Percentiles rank a stretch among this genome's conserved stretches.
Conservation (phyloP, 345 rosid species). For the Geranium brycei region DNA sequence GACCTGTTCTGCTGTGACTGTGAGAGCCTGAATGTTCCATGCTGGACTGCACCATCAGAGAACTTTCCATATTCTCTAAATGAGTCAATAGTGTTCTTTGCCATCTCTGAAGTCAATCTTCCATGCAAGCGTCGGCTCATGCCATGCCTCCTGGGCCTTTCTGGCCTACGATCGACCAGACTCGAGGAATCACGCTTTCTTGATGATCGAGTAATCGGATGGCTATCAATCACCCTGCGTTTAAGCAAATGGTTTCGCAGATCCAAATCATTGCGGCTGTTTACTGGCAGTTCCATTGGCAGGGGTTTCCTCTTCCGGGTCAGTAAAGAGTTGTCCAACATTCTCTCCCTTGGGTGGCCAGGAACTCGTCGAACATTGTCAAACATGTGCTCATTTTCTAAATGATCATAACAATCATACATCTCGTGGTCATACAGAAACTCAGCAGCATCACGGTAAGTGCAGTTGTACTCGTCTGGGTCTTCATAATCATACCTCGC, state of each 20-base stretch:
- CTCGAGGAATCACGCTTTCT: conserved; percentile 18
- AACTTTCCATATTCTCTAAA: conserved; percentile 11
- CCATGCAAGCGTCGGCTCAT: conserved; percentile 12
- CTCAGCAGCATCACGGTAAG: conserved; percentile 15
- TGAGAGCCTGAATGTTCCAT: conserved; percentile 12
- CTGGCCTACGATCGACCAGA: conserved; percentile 11
- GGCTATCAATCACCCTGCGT: conserved; percentile 15
- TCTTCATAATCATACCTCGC: conserved; percentile 24
- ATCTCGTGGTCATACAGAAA: conserved; percentile 8
- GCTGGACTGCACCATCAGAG: conserved; percentile 12
- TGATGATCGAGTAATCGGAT: conserved; percentile 9
- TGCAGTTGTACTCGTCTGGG: conserved; percentile 18
- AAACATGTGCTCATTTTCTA: conserved; percentile 15
- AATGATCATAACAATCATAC: conserved; percentile 13
- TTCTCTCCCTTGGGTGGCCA: conserved; percentile 12
- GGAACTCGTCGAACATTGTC: conserved; percentile 12
- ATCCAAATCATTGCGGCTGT: conserved; percentile 15
- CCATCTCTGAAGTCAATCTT: conserved; percentile 22
- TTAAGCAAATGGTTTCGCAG: conserved; percentile 27
- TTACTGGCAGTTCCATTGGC: conserved; percentile 11
- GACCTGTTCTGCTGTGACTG: conserved; percentile 7
- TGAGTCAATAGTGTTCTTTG: conserved; percentile 17
- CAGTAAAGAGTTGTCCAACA: conserved; percentile 13
- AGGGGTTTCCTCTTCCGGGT: conserved; percentile 21
- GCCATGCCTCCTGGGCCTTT: conserved; percentile 16